Percentiles rank a stretch among this genome's conserved stretches.
phyloP scores from a whole-genome alignment of 1,139 yeast genomes.

The Candida smagusa region DNA sequence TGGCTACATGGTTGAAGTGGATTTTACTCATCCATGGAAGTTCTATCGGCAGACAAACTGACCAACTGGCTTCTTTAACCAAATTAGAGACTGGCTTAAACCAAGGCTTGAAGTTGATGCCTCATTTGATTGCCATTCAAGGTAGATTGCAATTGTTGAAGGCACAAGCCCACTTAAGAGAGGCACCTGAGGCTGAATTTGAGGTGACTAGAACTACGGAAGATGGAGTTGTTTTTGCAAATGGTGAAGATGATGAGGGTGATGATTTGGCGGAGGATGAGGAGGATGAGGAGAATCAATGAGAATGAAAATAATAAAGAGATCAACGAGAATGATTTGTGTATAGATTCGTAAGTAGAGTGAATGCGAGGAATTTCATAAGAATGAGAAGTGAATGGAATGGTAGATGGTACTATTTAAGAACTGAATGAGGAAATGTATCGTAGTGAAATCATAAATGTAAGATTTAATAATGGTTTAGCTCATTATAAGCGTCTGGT shows the following conservation, averaged over 20 bases:
- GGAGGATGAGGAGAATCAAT: slow-evolving; percentile 18
- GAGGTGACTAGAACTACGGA: slow-evolving; percentile 14
- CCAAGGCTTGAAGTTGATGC: slow-evolving; percentile 33
- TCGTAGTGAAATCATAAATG: no score
- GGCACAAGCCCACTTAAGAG: slow-evolving; percentile 37
- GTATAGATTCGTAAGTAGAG: neutral
- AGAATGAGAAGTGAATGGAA: no score
- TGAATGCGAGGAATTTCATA: no score
- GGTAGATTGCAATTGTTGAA: slow-evolving; percentile 43
- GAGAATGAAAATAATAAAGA: no score
- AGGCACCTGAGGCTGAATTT: slow-evolving; percentile 10
- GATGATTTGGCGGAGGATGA: slow-evolving; percentile 12
- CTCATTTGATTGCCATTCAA: slow-evolving; percentile 39
- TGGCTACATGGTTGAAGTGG: slow-evolving; percentile 51
- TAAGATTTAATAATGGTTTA: no score
- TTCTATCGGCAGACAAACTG: slow-evolving; percentile 30
- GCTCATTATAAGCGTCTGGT: no score
- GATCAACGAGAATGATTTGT: slow-evolving; percentile 9
- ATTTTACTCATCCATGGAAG: slow-evolving; percentile 45
- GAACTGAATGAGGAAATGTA: no score
- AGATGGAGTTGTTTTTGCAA: slow-evolving; percentile 29
- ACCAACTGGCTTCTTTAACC: slow-evolving; percentile 28
- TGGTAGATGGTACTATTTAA: no score
- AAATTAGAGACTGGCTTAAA: slow-evolving; percentile 27
- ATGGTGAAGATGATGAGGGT: slow-evolving; percentile 41